Percentiles rank a stretch among this genome's conserved stretches.
Conservation (phyloP, 345 rosid genomes). For the Euclidium syriacum region DNA sequence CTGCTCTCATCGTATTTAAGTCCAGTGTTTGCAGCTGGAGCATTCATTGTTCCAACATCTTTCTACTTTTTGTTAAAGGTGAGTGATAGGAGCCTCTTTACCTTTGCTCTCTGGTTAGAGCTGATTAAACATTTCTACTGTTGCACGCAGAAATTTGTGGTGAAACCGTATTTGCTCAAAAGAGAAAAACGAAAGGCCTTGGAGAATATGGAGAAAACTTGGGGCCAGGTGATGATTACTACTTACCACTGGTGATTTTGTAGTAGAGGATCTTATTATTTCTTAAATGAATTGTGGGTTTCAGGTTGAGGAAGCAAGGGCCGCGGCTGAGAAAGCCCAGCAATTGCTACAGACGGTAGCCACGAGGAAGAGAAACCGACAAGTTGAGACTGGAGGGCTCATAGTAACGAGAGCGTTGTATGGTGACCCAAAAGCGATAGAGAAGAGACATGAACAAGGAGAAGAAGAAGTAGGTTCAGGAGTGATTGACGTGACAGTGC, state of each 20-base stretch:
- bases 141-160: conserved; percentile 56
- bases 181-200: conserved; percentile 70
- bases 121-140: neutral
- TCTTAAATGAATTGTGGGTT: neutral
- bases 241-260: neutral
- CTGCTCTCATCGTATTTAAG: conserved; percentile 59
- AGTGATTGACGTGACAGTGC: conserved; percentile 72
- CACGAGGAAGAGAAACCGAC: conserved; percentile 67
- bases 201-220: conserved; percentile 63
- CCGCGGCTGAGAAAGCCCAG: conserved; percentile 77
- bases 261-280: neutral
- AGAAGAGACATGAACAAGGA: conserved; percentile 38
- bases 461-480: conserved; percentile 44
- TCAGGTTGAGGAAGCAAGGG: conserved; percentile 74
- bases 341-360: conserved; percentile 72
- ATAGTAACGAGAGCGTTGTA: conserved; percentile 69
- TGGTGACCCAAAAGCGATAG: conserved; percentile 59
- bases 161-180: conserved; percentile 66
- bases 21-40: conserved; percentile 72
- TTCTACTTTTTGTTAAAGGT: conserved; percentile 89
- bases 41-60: conserved; percentile 78
- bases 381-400: conserved; percentile 64
- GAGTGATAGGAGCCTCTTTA: neutral
- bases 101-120: neutral
- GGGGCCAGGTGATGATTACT: conserved; percentile 55